Evolutionary conservation across 169 alveolate genomes (phyloP).

Genomic region (Plasmodium billcollinsi): DNA sequence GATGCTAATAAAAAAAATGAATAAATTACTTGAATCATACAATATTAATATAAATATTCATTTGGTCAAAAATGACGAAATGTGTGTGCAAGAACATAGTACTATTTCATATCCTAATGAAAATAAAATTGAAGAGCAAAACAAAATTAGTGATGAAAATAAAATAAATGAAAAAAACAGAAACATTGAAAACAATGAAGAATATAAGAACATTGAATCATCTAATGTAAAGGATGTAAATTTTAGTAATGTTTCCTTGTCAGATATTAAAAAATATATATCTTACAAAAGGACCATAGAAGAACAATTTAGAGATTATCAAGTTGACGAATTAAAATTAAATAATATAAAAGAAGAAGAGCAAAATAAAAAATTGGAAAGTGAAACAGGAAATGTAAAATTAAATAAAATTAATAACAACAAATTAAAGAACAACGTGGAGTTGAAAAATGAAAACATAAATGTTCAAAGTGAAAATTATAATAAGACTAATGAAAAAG

Average conservation of each 20-base stretch:
- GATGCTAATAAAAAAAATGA: constrained; percentile 24
- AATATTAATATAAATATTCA: constrained; percentile 6
- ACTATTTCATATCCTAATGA: background rate
- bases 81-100: background rate
- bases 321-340: background rate
- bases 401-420: too few relatives aligned
- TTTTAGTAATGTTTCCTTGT: constrained; percentile 34
- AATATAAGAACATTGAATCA: background rate
- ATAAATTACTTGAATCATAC: constrained; percentile 30
- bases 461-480: background rate
- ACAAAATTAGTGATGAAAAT: background rate
- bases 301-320: background rate
- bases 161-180: background rate
- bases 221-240: background rate
- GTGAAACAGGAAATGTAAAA: too few relatives aligned
- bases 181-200: background rate
- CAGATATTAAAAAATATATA: constrained; percentile 32
- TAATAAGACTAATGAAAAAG: background rate
- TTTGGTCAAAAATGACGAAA: background rate
- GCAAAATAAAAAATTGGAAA: background rate
- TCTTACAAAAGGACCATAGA: background rate
- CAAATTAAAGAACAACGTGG: background rate
- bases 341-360: background rate
- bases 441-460: background rate
- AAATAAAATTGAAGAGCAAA: background rate